Percentiles rank a stretch among this genome's conserved stretches.
These are phyloP conservation scores for Aureobasidium sp. DNA, from an alignment of 2,329 filamentous ascomycete genomes.

Conservation along the genomic window DNA sequence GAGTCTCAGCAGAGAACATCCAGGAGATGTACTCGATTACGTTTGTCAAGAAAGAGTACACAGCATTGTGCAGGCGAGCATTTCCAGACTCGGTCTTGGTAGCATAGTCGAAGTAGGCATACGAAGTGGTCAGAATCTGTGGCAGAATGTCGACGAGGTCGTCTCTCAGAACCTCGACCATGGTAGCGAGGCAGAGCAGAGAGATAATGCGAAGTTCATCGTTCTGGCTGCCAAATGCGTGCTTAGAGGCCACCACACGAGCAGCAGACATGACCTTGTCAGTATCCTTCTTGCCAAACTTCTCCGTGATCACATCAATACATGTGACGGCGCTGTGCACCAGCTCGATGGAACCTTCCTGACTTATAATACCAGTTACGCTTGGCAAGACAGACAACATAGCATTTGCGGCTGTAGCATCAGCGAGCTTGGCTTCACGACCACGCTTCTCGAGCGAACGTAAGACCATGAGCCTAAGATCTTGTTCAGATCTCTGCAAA, in stretches of 20 bases:
- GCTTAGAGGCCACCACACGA: slow-evolving; percentile 63
- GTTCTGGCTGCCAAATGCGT: slow-evolving; percentile 69
- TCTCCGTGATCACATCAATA: slow-evolving; percentile 86
- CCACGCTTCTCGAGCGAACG: slow-evolving; percentile 74
- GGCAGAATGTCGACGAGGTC: slow-evolving; percentile 79
- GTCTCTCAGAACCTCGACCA: slow-evolving; percentile 81
- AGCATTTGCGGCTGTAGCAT: slow-evolving; percentile 58
- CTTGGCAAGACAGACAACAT: slow-evolving; percentile 73
- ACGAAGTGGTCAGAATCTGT: slow-evolving; percentile 60
- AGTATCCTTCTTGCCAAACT: slow-evolving; percentile 87
- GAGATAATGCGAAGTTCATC: slow-evolving; percentile 69
- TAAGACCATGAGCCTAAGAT: slow-evolving; percentile 67
- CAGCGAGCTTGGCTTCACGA: slow-evolving; percentile 60
- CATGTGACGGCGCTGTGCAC: slow-evolving; percentile 82
- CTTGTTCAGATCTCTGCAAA: slow-evolving; percentile 65
- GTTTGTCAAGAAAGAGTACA: slow-evolving; percentile 69
- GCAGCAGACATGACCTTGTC: slow-evolving; percentile 68
- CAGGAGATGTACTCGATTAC: slow-evolving; percentile 78
- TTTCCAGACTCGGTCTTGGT: slow-evolving; percentile 47
- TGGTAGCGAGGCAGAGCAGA: slow-evolving; percentile 79
- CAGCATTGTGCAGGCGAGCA: slow-evolving; percentile 67
- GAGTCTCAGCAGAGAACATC: slow-evolving; percentile 70
- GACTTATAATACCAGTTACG: slow-evolving; percentile 66
- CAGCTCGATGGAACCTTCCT: slow-evolving; percentile 63
- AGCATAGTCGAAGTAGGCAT: slow-evolving; percentile 62